Evolutionary conservation across 106 monocot genomes (phyloP).

Genomic region (Phalaenopsis aphrodite): DNA sequence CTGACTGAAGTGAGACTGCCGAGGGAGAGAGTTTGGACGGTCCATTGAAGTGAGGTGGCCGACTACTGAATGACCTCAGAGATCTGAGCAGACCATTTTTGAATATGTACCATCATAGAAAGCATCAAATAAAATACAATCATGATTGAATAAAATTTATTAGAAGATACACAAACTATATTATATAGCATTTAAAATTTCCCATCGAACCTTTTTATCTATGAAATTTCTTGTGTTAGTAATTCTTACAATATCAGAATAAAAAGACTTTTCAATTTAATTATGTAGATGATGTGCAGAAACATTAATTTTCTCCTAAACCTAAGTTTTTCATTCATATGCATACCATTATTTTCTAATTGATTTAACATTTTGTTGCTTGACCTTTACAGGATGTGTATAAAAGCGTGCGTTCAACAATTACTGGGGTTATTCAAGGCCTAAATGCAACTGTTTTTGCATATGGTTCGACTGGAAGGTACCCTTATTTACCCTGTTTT

Average conservation of each 20-base stretch:
- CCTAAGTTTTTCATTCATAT: neutral
- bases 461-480: slow-evolving; percentile 99
- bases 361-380: neutral
- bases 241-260: no score
- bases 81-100: no score
- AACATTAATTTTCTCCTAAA: neutral
- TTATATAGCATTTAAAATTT: neutral
- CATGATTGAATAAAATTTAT: no score
- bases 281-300: neutral
- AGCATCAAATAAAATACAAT: no score
- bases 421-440: slow-evolving; percentile 88
- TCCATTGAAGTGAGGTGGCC: no score
- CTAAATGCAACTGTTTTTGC: slow-evolving; percentile 99
- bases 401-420: slow-evolving; percentile 69
- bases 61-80: no score
- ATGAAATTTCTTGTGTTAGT: neutral
- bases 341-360: neutral
- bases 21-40: no score
- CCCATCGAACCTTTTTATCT: neutral
- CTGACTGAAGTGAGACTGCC: no score
- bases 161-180: no score
- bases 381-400: slow-evolving; percentile 70
- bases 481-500: slow-evolving; percentile 5
- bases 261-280: neutral
- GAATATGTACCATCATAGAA: no score